Conservation (phyloP, 2,329 filamentous ascomycete species). For the Ascochyta rabiei region DNA sequence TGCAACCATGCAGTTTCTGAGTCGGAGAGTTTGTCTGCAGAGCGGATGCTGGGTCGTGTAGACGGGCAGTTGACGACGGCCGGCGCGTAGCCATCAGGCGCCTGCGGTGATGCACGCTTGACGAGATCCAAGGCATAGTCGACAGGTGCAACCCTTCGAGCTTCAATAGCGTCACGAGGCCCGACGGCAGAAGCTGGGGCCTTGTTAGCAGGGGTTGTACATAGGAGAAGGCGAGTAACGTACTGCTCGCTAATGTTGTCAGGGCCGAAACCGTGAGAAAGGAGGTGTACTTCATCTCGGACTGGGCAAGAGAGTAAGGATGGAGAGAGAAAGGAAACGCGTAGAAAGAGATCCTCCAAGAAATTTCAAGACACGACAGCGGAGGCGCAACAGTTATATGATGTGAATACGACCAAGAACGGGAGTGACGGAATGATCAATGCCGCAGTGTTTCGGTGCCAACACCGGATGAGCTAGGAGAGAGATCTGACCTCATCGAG, state of each 20-base stretch:
- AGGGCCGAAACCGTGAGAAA: conserved; percentile 39
- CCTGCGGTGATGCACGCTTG: conserved; percentile 58
- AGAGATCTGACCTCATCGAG: conserved; percentile 19
- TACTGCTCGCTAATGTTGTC: conserved; percentile 39
- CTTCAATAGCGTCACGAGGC: conserved; percentile 23
- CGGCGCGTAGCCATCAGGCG: conserved; percentile 75
- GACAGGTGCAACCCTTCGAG: conserved; percentile 23
- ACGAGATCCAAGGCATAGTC: conserved; percentile 25
- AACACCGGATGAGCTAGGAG: conserved; percentile 18
- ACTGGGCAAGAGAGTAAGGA: background rate
- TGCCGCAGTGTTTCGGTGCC: conserved; percentile 15
- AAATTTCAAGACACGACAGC: background rate
- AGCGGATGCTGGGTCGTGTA: conserved; percentile 71
- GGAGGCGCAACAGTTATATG: conserved; percentile 11
- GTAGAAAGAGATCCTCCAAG: background rate
- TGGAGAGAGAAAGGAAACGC: background rate
- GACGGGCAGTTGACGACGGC: conserved; percentile 70
- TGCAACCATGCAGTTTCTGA: conserved; percentile 77
- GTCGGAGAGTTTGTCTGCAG: conserved; percentile 65
- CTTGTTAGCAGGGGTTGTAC: conserved; percentile 20
- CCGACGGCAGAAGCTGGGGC: conserved; percentile 37
- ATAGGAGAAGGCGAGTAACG: conserved; percentile 9
- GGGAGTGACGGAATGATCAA: conserved; percentile 13
- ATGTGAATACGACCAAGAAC: conserved; percentile 11
- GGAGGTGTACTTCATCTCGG: conserved; percentile 37